Percentiles rank a stretch among this genome's conserved stretches.
These are phyloP conservation scores for Phylloporus sp. DNA, from an alignment of 768 basidiomycete species.

Conservation along the genomic window DNA sequence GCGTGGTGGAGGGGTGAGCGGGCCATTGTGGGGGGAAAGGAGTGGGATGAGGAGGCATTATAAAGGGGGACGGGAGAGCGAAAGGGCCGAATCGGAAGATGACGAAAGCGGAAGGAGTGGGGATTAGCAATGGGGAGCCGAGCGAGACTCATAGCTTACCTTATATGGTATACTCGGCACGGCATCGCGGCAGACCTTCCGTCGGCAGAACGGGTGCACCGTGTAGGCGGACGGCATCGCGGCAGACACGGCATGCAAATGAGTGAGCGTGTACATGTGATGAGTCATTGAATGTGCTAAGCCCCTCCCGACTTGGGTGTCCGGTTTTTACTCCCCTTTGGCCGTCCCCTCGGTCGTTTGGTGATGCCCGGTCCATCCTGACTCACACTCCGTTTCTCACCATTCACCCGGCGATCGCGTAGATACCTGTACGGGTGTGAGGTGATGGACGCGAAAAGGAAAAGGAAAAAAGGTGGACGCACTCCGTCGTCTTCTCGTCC, in stretches of 20 bases:
- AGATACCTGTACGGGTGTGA: slow-evolving; percentile 60
- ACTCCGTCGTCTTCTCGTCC: slow-evolving; percentile 63
- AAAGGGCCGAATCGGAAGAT: slow-evolving; percentile 35
- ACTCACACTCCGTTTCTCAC: slow-evolving; percentile 34
- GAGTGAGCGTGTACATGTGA: slow-evolving; percentile 3
- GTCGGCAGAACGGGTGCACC: neutral
- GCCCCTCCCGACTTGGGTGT: slow-evolving; percentile 18
- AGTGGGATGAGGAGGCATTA: slow-evolving; percentile 18
- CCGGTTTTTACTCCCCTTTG: slow-evolving; percentile 67
- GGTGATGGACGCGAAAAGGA: no score
- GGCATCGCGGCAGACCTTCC: neutral
- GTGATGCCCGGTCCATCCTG: slow-evolving; percentile 30
- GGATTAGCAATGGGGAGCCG: slow-evolving; percentile 29
- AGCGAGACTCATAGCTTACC: slow-evolving; percentile 12
- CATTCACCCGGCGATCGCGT: slow-evolving; percentile 57
- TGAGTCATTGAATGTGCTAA: no score
- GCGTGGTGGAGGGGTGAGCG: slow-evolving; percentile 41
- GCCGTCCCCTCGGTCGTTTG: slow-evolving; percentile 62
- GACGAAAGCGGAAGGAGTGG: slow-evolving; percentile 27
- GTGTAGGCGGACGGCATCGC: slow-evolving; percentile 3
- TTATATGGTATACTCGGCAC: neutral
- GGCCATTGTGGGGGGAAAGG: slow-evolving; percentile 12
- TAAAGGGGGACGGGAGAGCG: slow-evolving; percentile 28
- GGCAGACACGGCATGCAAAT: neutral
- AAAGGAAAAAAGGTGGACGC: no score